These are phyloP conservation scores for Neospora caninum DNA, from an alignment of 169 alveolate species.

Conservation along the genomic window DNA sequence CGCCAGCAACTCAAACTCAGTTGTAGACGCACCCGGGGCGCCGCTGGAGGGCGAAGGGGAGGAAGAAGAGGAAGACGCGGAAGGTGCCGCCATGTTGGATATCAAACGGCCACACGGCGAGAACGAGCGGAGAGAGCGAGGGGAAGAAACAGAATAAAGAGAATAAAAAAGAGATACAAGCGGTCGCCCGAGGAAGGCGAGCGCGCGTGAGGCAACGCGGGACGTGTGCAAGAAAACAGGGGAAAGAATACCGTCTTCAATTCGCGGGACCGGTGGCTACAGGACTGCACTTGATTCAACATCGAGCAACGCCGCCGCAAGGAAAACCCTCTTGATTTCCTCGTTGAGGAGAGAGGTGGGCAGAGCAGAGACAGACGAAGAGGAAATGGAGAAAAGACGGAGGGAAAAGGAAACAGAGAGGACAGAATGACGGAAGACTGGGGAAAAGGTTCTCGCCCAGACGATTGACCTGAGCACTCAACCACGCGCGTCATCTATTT, in stretches of 20 bases:
- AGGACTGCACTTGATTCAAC: too few species aligned
- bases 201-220: neutral
- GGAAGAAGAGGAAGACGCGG: neutral
- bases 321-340: too few species aligned
- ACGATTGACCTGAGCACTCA: neutral
- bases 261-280: too few species aligned
- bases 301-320: too few species aligned
- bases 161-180: neutral
- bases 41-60: neutral
- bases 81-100: neutral
- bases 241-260: too few species aligned
- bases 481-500: too few species aligned
- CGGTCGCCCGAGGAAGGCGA: neutral
- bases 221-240: neutral
- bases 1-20: neutral
- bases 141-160: neutral
- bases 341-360: neutral
- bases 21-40: neutral
- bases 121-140: neutral
- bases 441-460: neutral
- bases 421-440: neutral
- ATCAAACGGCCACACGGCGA: too few species aligned
- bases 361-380: neutral
- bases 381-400: neutral
- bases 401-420: neutral